Base-by-base conservation (phyloP, 2,329 filamentous ascomycete genomes). In the Hypoxylon sp. region DNA sequence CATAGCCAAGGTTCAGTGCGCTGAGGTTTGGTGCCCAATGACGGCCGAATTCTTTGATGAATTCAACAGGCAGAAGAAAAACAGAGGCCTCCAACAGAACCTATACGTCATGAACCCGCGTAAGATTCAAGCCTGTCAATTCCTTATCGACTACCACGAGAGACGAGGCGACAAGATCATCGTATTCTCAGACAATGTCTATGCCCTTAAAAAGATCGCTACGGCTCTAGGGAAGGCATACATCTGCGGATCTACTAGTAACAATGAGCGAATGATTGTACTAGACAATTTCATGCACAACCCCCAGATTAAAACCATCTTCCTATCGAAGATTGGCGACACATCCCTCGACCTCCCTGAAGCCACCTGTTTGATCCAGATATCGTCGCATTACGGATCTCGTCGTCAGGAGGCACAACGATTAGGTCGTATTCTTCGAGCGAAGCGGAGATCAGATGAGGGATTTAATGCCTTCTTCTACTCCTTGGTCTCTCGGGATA, bases 381-480 rank as follows among this genome's bases (percentile, higher is more conserved):
- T 99, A 54, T 98, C 95, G 0, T 97, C 95, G 0, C 96, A 99
- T 77, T 99, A 98, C 76, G 96, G 96, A 69, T 98, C 95, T 8
- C 93, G 96, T 73, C 91, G 96, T 82, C 96, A 98, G 80, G 96
- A 99, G 82, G 96, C 96, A 0, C 96, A 98, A 79, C 90, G 96
- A 2, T 85, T 98, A 0, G 96, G 96, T 2, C 91, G 96, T 56
- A 98, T 99, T 74, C 88, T 99, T 2, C 89, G 96, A 81, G 96
- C 96, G 13, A 99, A 99, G 82, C 89, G 96, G 17, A 88, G 96
- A 78, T 98, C 98, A 75, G 96, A 99, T 74, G 96, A 98, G 79
- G 96, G 96, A 6, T 99, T 99, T 81, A 99, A 99, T 77, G 96
- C 96, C 0, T 99, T 98, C 80, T 99, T 99, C 84, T 99, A 99